phyloP scores from a whole-genome alignment of 352 stramenopile genomes.

The Chloridella minuta region DNA sequence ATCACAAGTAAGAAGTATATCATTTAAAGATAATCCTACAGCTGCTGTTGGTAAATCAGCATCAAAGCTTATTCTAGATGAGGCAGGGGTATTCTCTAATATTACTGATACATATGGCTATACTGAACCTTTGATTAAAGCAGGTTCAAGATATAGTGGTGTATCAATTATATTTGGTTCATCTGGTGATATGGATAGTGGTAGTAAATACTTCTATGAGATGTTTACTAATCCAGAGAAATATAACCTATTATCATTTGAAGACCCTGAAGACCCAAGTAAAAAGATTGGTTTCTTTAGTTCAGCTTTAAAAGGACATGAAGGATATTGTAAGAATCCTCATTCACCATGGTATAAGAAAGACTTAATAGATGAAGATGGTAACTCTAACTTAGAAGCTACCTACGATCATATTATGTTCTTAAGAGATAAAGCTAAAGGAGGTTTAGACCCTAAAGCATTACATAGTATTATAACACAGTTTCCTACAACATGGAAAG shows the following conservation, averaged over 20 bases:
- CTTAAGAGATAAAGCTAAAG: slow-evolving; percentile 3
- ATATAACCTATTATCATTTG: slow-evolving; percentile 4
- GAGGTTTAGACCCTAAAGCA: neutral
- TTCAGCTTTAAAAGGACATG: neutral
- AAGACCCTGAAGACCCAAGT: slow-evolving; percentile 10
- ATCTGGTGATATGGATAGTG: neutral
- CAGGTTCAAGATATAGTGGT: neutral
- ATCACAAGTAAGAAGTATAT: slow-evolving; percentile 5
- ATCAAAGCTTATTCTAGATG: neutral
- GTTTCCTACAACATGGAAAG: neutral
- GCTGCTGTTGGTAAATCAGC: neutral
- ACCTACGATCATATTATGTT: neutral
- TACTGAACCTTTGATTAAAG: neutral
- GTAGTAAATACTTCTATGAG: neutral
- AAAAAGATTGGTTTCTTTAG: neutral
- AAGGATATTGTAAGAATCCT: neutral
- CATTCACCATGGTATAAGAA: too few species aligned
- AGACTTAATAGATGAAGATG: slow-evolving; percentile 8
- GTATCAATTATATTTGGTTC: slow-evolving; percentile 8
- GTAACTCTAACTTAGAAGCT: slow-evolving; percentile 4
- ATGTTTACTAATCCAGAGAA: slow-evolving; percentile 1
- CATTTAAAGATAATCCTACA: slow-evolving; percentile 7
- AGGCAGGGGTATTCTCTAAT: neutral
- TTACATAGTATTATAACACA: neutral
- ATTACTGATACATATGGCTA: neutral